These are phyloP conservation scores for Solanum chiquidenum DNA, from an alignment of 257 asterid genomes.

Conservation along the genomic window DNA sequence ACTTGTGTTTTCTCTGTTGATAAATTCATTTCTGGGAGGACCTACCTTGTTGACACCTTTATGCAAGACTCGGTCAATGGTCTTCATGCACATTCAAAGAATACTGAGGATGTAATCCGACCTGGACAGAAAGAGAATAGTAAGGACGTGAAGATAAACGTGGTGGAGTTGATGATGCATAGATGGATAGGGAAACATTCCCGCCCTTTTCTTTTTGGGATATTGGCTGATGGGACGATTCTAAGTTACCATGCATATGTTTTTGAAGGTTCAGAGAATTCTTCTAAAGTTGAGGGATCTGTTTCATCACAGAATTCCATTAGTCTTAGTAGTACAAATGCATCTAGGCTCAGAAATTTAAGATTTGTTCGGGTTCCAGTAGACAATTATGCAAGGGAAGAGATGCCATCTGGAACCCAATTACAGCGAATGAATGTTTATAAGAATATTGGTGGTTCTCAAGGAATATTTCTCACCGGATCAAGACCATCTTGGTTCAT, in stretches of 20 bases:
- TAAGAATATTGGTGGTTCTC: conserved; percentile 86
- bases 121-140: conserved; percentile 57
- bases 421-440: conserved; percentile 58
- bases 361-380: conserved; percentile 64
- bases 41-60: conserved; percentile 52
- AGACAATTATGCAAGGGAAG: conserved; percentile 77
- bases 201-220: conserved; percentile 80
- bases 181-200: conserved; percentile 70
- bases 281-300: conserved; percentile 42
- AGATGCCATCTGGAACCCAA: conserved; percentile 47
- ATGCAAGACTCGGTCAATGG: conserved; percentile 29
- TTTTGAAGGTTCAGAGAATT: conserved; percentile 64
- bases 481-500: conserved; percentile 87
- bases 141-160: conserved; percentile 34
- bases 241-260: conserved; percentile 81
- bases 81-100: conserved; percentile 20
- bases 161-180: conserved; percentile 89
- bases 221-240: conserved; percentile 89
- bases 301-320: conserved; percentile 27
- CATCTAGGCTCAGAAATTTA: conserved; percentile 82
- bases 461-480: conserved; percentile 78
- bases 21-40: conserved; percentile 71
- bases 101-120: conserved; percentile 35
- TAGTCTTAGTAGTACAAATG: conserved; percentile 36
- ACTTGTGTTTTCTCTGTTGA: conserved; percentile 62